Percentiles rank a stretch among this genome's conserved stretches.
Evolutionary conservation across 139 green algal genomes (phyloP).

Genomic region (Axilococcus clingmanii): DNA sequence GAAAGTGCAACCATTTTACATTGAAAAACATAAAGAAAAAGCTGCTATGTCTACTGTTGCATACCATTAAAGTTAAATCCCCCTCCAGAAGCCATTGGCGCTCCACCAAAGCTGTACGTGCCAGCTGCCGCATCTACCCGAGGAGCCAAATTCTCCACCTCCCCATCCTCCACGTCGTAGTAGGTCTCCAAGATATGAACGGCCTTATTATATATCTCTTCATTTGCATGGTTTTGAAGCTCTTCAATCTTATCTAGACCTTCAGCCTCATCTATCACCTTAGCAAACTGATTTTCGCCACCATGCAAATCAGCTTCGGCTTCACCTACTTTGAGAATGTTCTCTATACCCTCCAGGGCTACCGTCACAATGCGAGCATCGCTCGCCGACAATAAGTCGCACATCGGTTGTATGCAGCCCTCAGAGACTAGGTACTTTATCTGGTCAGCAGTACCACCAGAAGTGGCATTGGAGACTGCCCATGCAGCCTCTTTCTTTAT

Average conservation of each 20-base stretch:
- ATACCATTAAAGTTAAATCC: conserved; percentile 60
- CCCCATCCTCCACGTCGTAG: conserved; percentile 93
- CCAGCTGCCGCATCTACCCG: conserved; percentile 26
- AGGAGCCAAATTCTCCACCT: conserved; percentile 92
- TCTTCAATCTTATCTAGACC: conserved; percentile 98
- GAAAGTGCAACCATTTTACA: no score
- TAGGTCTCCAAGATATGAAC: conserved; percentile 88
- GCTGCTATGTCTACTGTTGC: conserved; percentile 15
- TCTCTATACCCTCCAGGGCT: conserved; percentile 96
- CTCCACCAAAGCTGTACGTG: conserved; percentile 41
- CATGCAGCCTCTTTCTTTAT: conserved; percentile 99
- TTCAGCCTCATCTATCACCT: conserved; percentile 89
- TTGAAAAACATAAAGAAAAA: no score
- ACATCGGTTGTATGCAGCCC: conserved; percentile 92
- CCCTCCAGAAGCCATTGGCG: conserved; percentile 8
- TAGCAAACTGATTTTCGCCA: conserved; percentile 72
- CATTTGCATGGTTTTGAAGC: conserved; percentile 82
- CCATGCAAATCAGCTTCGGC: conserved; percentile 54
- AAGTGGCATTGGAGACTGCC: conserved; percentile 98
- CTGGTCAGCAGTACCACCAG: conserved; percentile 73
- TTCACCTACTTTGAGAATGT: conserved; percentile 96
- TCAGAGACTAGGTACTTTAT: conserved; percentile 78
- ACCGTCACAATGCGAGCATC: conserved; percentile 95
- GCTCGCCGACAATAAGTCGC: conserved; percentile 82
- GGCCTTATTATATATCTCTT: conserved; percentile 98